Conservation (phyloP, 306 rosid genomes). For the Myrica gale region DNA sequence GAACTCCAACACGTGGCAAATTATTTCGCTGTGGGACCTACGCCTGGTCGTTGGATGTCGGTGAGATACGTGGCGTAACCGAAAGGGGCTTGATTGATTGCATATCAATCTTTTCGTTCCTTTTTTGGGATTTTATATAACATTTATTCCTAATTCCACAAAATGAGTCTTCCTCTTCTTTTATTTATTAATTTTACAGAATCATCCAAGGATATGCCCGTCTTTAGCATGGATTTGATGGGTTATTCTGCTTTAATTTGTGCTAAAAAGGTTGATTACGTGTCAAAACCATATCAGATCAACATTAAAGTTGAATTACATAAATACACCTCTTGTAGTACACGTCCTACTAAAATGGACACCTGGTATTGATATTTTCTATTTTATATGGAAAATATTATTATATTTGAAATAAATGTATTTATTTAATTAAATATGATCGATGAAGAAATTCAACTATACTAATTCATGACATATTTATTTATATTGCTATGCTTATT, state of each 20-base stretch:
- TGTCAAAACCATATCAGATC: not conserved
- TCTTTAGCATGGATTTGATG: not conserved
- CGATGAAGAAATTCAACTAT: not conserved
- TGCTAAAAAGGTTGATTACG: not conserved
- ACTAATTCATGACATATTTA: not conserved
- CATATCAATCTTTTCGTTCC: not conserved
- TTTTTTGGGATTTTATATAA: not conserved
- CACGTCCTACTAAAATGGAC: not conserved
- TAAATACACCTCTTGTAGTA: not conserved
- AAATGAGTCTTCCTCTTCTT: no score
- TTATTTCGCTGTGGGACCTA: not conserved
- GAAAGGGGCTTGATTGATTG: not conserved
- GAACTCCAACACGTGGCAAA: constrained; percentile 16
- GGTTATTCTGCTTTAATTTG: not conserved
- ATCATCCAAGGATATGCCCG: not conserved
- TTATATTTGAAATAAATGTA: no score
- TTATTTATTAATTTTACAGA: not conserved
- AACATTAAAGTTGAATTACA: not conserved
- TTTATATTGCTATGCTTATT: no score
- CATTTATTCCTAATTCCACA: no score
- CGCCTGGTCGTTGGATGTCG: not conserved
- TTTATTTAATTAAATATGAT: not conserved
- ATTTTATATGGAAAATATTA: not conserved
- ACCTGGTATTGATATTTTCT: not conserved
- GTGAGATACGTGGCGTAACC: constrained; percentile 17